phyloP scores from a whole-genome alignment of 2,329 filamentous ascomycete genomes.

The Bretziella fagacearum region DNA sequence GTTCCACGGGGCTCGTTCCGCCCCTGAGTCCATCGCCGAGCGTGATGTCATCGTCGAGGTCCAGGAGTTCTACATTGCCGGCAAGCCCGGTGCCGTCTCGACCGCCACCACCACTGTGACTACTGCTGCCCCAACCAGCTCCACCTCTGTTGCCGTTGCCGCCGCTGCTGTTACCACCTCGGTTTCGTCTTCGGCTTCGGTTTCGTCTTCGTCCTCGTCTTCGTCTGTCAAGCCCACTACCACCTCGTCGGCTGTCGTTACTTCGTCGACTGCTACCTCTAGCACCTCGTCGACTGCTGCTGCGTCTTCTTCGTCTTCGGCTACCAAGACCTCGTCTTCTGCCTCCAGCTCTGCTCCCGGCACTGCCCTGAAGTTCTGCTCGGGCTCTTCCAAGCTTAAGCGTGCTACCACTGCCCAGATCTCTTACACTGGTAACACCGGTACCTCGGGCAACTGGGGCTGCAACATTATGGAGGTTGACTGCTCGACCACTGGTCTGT shows the following conservation, averaged over 20 bases:
- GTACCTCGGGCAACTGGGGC: conserved; percentile 26
- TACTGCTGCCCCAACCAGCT: conserved; percentile 14
- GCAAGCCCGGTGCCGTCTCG: conserved; percentile 20
- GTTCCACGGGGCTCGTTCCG: conserved; percentile 20
- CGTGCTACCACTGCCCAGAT: conserved; percentile 31
- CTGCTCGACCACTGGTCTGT: conserved; percentile 22
- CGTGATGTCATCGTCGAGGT: conserved; percentile 5
- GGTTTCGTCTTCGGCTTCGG: conserved; percentile 1
- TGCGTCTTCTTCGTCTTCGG: too few relatives aligned
- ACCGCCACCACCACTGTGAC: conserved; percentile 18
- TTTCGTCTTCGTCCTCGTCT: conserved; percentile 10
- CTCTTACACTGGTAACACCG: conserved; percentile 31
- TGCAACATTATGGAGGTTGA: conserved; percentile 35
- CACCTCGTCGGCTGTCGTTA: conserved; percentile 7
- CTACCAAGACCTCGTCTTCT: conserved; percentile 15
- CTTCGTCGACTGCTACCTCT: neutral
- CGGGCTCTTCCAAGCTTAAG: conserved; percentile 24
- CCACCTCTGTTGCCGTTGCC: conserved; percentile 3
- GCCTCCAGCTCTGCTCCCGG: neutral
- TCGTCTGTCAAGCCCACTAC: conserved; percentile 11
- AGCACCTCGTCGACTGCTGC: conserved; percentile 18
- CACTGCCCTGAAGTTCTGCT: conserved; percentile 20
- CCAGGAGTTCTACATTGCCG: conserved; percentile 22
- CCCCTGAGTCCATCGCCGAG: conserved; percentile 16
- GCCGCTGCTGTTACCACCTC: conserved; percentile 7